Percentiles rank a stretch among this genome's conserved stretches.
Conservation (phyloP, 2,329 filamentous ascomycete species). For the Talaromyces sp. region DNA sequence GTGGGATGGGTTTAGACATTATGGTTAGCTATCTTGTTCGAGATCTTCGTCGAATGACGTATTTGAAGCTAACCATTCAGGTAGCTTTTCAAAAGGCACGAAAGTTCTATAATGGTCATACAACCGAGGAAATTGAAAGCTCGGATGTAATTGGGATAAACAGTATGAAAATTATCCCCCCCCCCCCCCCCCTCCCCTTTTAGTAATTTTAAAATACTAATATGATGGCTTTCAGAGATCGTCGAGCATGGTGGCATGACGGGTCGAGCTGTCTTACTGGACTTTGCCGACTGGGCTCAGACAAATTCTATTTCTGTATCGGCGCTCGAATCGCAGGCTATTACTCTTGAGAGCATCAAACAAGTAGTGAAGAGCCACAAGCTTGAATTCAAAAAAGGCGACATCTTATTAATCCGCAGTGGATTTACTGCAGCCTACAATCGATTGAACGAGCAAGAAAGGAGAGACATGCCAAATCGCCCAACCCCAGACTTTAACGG, state of each 20-base stretch:
- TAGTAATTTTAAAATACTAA: no score
- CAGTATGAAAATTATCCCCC: conserved; percentile 8
- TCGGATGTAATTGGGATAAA: conserved; percentile 24
- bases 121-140: conserved; percentile 23
- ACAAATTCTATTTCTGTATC: conserved; percentile 19
- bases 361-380: conserved; percentile 18
- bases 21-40: conserved; percentile 12
- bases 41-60: not conserved
- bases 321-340: conserved; percentile 20
- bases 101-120: conserved; percentile 28
- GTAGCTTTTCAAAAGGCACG: conserved; percentile 23
- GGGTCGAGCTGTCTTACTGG: conserved; percentile 24
- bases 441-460: conserved; percentile 14
- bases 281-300: conserved; percentile 26
- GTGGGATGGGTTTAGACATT: conserved; percentile 31
- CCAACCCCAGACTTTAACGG: conserved; percentile 30
- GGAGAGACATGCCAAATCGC: conserved; percentile 20
- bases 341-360: conserved; percentile 18
- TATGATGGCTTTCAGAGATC: no score
- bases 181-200: no score
- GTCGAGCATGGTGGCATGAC: conserved; percentile 28
- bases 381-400: conserved; percentile 22
- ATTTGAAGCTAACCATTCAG: not conserved
- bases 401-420: conserved; percentile 26
- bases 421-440: conserved; percentile 27